Evolutionary conservation across 495 filamentous ascomycete species (phyloP).

Genomic region (Neurospora sp.): DNA sequence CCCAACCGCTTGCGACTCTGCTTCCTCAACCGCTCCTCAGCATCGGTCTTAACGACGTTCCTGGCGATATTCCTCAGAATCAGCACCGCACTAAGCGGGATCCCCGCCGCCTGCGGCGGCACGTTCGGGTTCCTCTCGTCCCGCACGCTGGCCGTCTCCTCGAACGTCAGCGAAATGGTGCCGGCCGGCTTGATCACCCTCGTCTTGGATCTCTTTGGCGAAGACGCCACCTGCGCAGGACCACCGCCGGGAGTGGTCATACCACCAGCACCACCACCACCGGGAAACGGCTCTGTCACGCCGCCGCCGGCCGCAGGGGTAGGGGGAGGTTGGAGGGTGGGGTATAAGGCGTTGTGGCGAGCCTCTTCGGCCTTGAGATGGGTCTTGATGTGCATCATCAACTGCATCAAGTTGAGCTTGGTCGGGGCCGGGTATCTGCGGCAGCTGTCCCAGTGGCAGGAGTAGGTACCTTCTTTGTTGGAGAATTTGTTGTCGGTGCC

Average conservation of each 20-base stretch:
- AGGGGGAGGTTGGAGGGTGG: neutral
- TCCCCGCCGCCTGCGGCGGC: slow-evolving; percentile 60
- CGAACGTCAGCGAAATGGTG: slow-evolving; percentile 39
- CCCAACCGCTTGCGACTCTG: slow-evolving; percentile 19
- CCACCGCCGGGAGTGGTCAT: neutral
- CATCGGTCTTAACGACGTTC: slow-evolving; percentile 52
- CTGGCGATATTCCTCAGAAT: slow-evolving; percentile 84
- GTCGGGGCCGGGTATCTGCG: slow-evolving; percentile 36
- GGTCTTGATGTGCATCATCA: slow-evolving; percentile 53
- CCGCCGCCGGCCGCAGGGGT: neutral
- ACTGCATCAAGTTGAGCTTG: slow-evolving; percentile 36
- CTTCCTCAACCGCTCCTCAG: slow-evolving; percentile 43
- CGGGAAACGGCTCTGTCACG: neutral
- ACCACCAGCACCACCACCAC: neutral
- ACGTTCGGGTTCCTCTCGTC: slow-evolving; percentile 57
- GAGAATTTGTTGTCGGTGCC: slow-evolving; percentile 40
- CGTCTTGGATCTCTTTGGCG: slow-evolving; percentile 33
- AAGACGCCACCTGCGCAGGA: neutral
- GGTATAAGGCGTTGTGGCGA: slow-evolving; percentile 1
- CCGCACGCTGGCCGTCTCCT: slow-evolving; percentile 53
- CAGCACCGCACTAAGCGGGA: slow-evolving; percentile 73
- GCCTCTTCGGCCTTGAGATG: slow-evolving; percentile 45
- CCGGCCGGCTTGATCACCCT: slow-evolving; percentile 42
- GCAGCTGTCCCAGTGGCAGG: slow-evolving; percentile 52
- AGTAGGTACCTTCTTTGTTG: slow-evolving; percentile 26